Conservation (phyloP, 352 stramenopile species). For the Aphanomyces euteiches region DNA sequence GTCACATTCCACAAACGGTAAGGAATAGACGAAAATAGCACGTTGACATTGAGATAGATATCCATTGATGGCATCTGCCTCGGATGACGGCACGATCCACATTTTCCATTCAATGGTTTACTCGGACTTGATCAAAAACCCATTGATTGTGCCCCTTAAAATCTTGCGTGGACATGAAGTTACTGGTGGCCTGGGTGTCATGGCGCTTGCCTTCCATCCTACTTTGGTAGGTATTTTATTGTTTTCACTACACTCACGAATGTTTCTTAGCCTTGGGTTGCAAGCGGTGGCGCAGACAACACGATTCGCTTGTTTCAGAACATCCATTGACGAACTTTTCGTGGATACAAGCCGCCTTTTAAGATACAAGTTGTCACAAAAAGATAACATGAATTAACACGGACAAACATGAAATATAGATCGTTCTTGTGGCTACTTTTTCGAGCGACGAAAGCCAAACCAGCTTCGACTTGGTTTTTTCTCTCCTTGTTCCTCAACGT, state of each 20-base stretch:
- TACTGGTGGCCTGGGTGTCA: conserved; percentile 92
- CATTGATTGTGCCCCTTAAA: conserved; percentile 99
- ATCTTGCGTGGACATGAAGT: conserved; percentile 94
- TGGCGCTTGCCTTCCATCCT: conserved; percentile 96
- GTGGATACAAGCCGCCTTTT: conserved; percentile 5
- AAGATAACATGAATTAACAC: background rate
- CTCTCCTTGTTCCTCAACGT: conserved; percentile 49
- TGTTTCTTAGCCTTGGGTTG: conserved; percentile 79
- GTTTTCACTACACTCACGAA: conserved; percentile 23
- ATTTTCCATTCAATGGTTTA: conserved; percentile 99
- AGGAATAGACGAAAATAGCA: background rate
- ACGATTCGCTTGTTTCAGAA: conserved; percentile 96
- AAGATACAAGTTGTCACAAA: too few species aligned
- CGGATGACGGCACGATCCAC: conserved; percentile 98
- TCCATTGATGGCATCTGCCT: conserved; percentile 97
- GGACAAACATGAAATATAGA: background rate
- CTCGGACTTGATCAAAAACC: conserved; percentile 98
- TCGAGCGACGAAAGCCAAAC: conserved; percentile 23
- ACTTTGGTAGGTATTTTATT: conserved; percentile 77
- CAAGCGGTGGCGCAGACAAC: conserved; percentile 93
- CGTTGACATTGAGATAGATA: conserved; percentile 51
- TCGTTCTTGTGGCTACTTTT: background rate
- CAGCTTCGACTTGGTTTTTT: conserved; percentile 8
- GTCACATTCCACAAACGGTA: conserved; percentile 90
- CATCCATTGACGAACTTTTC: conserved; percentile 72